These are phyloP conservation scores for Fragaria vesca DNA, from an alignment of 306 rosid genomes.

Conservation along the genomic window DNA sequence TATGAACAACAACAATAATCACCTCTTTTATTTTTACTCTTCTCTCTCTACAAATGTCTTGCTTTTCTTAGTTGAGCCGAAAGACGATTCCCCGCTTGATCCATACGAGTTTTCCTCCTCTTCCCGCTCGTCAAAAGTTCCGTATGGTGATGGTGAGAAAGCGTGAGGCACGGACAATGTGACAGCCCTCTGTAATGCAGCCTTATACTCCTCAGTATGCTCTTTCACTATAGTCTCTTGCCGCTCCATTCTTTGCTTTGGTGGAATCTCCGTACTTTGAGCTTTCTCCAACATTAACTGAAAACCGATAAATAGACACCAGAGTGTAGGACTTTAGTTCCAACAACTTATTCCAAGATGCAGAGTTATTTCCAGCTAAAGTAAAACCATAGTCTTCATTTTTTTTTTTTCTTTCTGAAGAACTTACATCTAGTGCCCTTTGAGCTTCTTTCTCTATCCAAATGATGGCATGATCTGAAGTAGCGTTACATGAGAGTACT, in stretches of 20 bases:
- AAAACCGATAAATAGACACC: constrained; percentile 11
- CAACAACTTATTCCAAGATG: background rate
- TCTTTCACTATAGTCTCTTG: constrained; percentile 61
- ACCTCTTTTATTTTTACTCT: constrained; percentile 24
- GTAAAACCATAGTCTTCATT: background rate
- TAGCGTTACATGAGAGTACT: constrained; percentile 91
- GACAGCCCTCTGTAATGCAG: constrained; percentile 87
- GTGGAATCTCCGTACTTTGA: constrained; percentile 56
- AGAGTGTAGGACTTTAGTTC: background rate
- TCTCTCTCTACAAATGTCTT: constrained; percentile 5
- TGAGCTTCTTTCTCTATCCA: constrained; percentile 94
- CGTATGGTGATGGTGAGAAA: constrained; percentile 56
- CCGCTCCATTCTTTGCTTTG: constrained; percentile 77
- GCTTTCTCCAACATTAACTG: constrained; percentile 74
- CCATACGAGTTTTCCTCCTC: constrained; percentile 37
- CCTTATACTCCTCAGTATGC: constrained; percentile 65
- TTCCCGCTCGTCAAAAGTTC: constrained; percentile 64
- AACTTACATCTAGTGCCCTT: constrained; percentile 73
- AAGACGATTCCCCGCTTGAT: constrained; percentile 52
- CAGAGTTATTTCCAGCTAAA: background rate
- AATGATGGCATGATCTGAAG: constrained; percentile 88
- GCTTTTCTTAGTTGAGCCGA: constrained; percentile 41
- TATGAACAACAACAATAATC: constrained; percentile 14
- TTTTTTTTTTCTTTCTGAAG: background rate
- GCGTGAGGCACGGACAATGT: constrained; percentile 84